A percentile compares a stretch with the other conserved stretches of the same genome.
phyloP scores from a whole-genome alignment of 805 yeast species.

The Candida qinlingensis region DNA sequence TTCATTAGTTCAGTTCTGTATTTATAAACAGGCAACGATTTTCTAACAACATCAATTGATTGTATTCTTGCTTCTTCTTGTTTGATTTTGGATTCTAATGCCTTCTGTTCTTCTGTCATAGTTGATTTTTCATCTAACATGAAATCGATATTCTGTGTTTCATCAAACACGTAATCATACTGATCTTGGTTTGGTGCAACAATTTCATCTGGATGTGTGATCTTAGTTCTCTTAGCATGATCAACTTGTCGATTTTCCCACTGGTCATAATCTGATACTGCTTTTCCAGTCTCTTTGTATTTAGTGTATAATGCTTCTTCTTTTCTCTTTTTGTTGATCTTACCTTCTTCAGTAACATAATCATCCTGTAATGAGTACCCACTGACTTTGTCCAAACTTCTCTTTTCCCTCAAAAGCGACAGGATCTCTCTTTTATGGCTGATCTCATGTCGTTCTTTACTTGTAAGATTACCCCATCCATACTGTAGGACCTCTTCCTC shows the following conservation, averaged over 20 bases:
- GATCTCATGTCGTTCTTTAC: conserved; percentile 46
- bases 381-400: conserved; percentile 27
- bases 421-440: conserved; percentile 45
- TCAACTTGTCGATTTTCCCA: conserved; percentile 20
- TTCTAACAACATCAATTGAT: conserved; percentile 38
- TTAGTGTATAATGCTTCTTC: conserved; percentile 41
- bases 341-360: conserved; percentile 45
- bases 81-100: conserved; percentile 30
- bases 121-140: conserved; percentile 30
- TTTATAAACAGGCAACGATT: conserved; percentile 69
- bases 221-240: conserved; percentile 16
- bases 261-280: conserved; percentile 19
- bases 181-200: conserved; percentile 36
- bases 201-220: conserved; percentile 36
- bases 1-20: conserved; percentile 55
- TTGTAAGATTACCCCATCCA: conserved; percentile 51
- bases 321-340: conserved; percentile 50
- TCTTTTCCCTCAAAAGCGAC: conserved; percentile 35
- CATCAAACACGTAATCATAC: conserved; percentile 79
- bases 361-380: conserved; percentile 56
- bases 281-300: conserved; percentile 33
- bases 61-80: conserved; percentile 30
- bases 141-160: conserved; percentile 53
- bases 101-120: conserved; percentile 27
- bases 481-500: conserved; percentile 43